phyloP scores from a whole-genome alignment of 805 yeast species.

The Yamadazyma sp. region DNA sequence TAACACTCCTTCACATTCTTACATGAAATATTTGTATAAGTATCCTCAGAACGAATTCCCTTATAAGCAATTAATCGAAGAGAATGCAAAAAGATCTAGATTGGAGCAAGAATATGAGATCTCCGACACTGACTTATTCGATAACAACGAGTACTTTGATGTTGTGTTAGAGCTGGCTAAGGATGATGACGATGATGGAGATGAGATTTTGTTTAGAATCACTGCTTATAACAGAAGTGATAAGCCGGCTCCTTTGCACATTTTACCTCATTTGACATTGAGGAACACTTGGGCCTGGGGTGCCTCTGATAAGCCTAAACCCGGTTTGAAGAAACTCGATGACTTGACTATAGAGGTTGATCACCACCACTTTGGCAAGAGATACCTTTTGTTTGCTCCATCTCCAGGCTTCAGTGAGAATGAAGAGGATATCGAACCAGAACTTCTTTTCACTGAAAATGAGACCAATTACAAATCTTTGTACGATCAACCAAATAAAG shows the following conservation, averaged over 20 bases:
- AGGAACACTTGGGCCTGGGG: constrained; percentile 97
- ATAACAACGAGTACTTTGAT: constrained; percentile 79
- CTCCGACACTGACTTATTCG: constrained; percentile 74
- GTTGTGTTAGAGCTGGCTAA: constrained; percentile 89
- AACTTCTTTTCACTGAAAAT: constrained; percentile 81
- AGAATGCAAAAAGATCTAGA: constrained; percentile 64
- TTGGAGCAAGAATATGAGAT: constrained; percentile 76
- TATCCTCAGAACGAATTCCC: constrained; percentile 89
- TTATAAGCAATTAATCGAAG: constrained; percentile 68
- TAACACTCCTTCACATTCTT: constrained; percentile 90
- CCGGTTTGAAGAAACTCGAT: constrained; percentile 42
- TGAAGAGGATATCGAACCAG: constrained; percentile 70
- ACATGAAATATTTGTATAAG: constrained; percentile 87
- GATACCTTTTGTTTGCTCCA: constrained; percentile 70
- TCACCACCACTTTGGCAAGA: constrained; percentile 70
- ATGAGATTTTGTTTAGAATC: constrained; percentile 76
- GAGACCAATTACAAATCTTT: constrained; percentile 74
- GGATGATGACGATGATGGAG: constrained; percentile 75
- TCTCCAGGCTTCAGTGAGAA: constrained; percentile 71
- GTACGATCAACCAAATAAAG: constrained; percentile 60
- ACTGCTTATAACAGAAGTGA: constrained; percentile 86
- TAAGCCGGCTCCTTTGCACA: constrained; percentile 83
- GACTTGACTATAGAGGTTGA: constrained; percentile 54
- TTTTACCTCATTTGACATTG: constrained; percentile 79
- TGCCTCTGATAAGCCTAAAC: constrained; percentile 49